These are phyloP conservation scores for Fusarium bulbicola DNA, from an alignment of 2,329 filamentous ascomycete species.

Conservation along the genomic window DNA sequence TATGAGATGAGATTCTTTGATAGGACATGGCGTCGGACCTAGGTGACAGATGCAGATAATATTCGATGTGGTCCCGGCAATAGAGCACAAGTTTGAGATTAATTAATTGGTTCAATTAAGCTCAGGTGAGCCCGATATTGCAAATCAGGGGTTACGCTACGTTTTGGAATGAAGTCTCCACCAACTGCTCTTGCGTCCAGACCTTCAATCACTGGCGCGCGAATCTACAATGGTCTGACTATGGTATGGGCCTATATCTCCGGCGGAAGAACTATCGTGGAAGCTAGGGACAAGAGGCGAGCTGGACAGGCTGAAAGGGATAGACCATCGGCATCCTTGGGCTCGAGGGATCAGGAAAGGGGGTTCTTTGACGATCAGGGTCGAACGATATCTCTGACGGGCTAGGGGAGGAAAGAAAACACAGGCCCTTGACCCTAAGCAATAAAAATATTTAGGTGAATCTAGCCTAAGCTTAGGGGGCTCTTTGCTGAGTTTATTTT, in stretches of 20 bases:
- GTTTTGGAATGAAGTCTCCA: slow-evolving; percentile 27
- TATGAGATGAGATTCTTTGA: slow-evolving; percentile 20
- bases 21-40: background rate
- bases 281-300: slow-evolving; percentile 9
- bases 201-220: background rate
- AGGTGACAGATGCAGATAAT: background rate
- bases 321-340: background rate
- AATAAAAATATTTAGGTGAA: too few relatives aligned
- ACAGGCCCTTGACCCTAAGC: too few relatives aligned
- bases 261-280: slow-evolving; percentile 13
- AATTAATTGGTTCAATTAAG: slow-evolving; percentile 34
- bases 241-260: slow-evolving; percentile 11
- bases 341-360: slow-evolving; percentile 16
- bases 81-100: slow-evolving; percentile 13
- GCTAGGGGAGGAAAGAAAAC: too few relatives aligned
- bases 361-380: slow-evolving; percentile 13
- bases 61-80: slow-evolving; percentile 3
- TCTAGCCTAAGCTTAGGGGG: too few relatives aligned
- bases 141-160: slow-evolving; percentile 4
- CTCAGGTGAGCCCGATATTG: slow-evolving; percentile 27
- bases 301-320: slow-evolving; percentile 5
- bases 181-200: background rate
- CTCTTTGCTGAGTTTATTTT: too few relatives aligned
- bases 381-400: background rate
- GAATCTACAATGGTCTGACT: slow-evolving; percentile 10